Evolutionary conservation across 768 basidiomycete species (phyloP), one percentile per base, ranked within the genome.

Genomic region (Pilatotrama ljubarskyi): DNA sequence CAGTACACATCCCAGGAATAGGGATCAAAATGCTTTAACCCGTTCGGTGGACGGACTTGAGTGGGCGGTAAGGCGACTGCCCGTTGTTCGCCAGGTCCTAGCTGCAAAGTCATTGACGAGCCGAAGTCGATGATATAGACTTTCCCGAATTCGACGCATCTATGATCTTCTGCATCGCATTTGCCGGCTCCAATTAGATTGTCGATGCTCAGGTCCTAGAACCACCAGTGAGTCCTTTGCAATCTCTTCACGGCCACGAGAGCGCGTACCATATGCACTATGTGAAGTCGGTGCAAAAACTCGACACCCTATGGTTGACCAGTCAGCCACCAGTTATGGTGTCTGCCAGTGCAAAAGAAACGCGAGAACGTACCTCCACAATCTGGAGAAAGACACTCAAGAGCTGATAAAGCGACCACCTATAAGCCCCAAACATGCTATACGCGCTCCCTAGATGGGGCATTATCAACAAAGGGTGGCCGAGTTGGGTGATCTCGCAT

Each of bases 121-220:
- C 29, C 52, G 20, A 43, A 54, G 52, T 54, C 52, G 52, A 54
- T 54, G 13, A 54, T 54, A 41, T 43, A 43, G 4, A 44, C 18
- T n/a, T 35, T 54, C 17, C 26, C 26, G 20, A 8, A 5, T 2
- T 6, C 29, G 29, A 54, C 7, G 5, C 42, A 5, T n/a, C 18
- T n/a, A 17, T 54, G 50, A 35, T 20, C 5, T 11, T 29, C 15
- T 11, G 25, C 41, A 15, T 54, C 26, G 15, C 25, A 9, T 26
- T 15, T 14, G 6, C 18, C 15, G 25, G 52, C 41, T 6, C n/a
- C n/a, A 15, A 54, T 3, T 2, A 44, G 6, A n/a, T 54, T 54
- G 32, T 20, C 24, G 17, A 8, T n/a, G n/a, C 18, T 15, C 5
- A 54, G 7, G 29, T 54, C 52, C 52, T 54, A n/a, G 3, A 26